Evolutionary conservation across 305 asterid genomes (phyloP), one percentile per base, ranked within the genome.

Genomic region (Andrographis paniculata): DNA sequence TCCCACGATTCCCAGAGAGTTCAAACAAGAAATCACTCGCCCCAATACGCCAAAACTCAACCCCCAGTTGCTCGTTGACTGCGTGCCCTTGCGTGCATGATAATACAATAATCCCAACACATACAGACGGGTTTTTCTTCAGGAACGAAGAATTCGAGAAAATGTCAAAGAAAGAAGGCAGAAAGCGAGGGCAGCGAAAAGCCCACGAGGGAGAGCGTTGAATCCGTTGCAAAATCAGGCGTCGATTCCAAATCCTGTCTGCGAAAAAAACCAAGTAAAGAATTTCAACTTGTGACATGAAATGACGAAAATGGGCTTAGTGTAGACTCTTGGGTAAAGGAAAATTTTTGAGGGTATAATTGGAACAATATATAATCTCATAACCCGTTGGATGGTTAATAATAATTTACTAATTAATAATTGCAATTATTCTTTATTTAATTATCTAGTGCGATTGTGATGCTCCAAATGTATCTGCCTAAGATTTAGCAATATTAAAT

Each of bases 41-140:
- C n/a, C n/a, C n/a, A n/a, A n/a, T n/a, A n/a, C 19, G 28, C 50
- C 33, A 13, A 35, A 51, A 50, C 31, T 24, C 22, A 58, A 50
- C 68, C 27, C 61, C 59, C 65, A 49, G 35, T 37, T 11, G 41
- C 65, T 48, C 67, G 52, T 16, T 39, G n/a, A n/a, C 28, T 58
- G 70, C 18, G 70, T 59, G 70, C 27, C 63, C 5, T 17, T 40
- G 62, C 46, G 62, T 59, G 72, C 70, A 73, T 66, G 73, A n/a
- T n/a, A n/a, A n/a, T n/a, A n/a, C n/a, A n/a, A n/a, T n/a, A n/a
- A 55, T 27, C 10, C 10, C 6, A 6, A 27, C 10, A 27, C 33
- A 27, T 27, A 27, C 60, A 52, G 56, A 50, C 28, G 58, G 54
- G 55, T 58, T 42, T 24, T 12, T 48, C 20, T 53, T 49, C 50